phyloP scores from a whole-genome alignment of 106 monocot genomes.

The Ottelia alismoides region DNA sequence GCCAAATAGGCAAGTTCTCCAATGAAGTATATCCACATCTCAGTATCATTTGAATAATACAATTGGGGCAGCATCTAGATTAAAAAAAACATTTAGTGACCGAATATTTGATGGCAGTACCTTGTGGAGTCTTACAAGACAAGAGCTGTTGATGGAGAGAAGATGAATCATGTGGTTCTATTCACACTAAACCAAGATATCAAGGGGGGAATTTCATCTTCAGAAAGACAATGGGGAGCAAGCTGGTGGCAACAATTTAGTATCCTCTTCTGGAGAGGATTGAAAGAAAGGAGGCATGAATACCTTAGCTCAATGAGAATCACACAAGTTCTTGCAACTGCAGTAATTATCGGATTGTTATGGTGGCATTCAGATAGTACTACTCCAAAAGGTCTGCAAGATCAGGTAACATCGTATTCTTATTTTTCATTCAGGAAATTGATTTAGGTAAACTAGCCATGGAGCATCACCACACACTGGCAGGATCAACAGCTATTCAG shows the following conservation, averaged over 20 bases:
- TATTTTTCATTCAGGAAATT: too few species aligned
- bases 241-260: constrained; percentile 71
- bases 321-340: constrained; percentile 74
- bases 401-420: too few species aligned
- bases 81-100: too few species aligned
- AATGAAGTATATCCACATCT: too few species aligned
- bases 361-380: constrained; percentile 69
- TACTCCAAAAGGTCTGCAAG: constrained; percentile 62
- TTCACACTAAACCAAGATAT: constrained; percentile 43
- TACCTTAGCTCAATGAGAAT: constrained; percentile 89
- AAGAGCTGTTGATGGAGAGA: constrained; percentile 48
- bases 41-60: too few species aligned
- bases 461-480: too few species aligned
- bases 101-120: constrained; percentile 59
- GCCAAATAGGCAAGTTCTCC: too few species aligned
- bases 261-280: constrained; percentile 63
- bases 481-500: too few species aligned
- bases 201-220: constrained; percentile 31
- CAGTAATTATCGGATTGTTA: constrained; percentile 69
- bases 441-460: too few species aligned
- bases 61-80: too few species aligned
- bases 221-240: constrained; percentile 80
- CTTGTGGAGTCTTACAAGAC: constrained; percentile 70
- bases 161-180: constrained; percentile 31
- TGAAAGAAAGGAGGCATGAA: constrained; percentile 82